Percentiles rank a stretch among this genome's conserved stretches.
Evolutionary conservation across 176 grass and related monocot species (phyloP).

Genomic region (Aegilops longissima): DNA sequence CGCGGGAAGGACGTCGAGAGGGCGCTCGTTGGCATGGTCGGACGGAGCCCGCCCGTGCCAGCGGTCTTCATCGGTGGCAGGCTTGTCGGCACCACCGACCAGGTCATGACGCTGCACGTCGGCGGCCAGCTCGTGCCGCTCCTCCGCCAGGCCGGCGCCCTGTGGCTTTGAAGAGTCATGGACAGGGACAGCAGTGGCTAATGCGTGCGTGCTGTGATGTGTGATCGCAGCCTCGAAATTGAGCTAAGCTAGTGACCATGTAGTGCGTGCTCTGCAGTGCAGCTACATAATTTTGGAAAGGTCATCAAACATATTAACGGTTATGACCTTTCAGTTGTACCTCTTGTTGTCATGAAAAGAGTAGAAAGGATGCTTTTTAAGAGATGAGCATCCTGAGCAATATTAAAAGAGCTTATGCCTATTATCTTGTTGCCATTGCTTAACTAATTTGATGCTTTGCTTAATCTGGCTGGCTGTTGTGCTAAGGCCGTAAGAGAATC

Average conservation of each 20-base stretch:
- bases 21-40: conserved; percentile 48
- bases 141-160: conserved; percentile 56
- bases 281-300: not conserved
- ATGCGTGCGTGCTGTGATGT: not conserved
- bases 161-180: conserved; percentile 45
- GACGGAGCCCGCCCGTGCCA: conserved; percentile 51
- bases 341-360: not conserved
- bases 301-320: not conserved
- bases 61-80: conserved; percentile 67
- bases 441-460: not conserved
- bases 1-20: conserved; percentile 45
- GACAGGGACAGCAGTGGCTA: not conserved
- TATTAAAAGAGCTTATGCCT: not conserved
- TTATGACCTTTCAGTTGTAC: not conserved
- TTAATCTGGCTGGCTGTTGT: not conserved
- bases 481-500: not conserved
- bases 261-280: not conserved
- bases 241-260: not conserved
- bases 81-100: conserved; percentile 60
- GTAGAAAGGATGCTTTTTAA: not conserved
- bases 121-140: conserved; percentile 44
- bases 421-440: not conserved
- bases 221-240: not conserved
- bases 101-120: conserved; percentile 63
- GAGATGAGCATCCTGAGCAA: not conserved